A percentile compares a stretch with the other conserved stretches of the same genome.
phyloP scores from a whole-genome alignment of 2,329 filamentous ascomycete genomes.

The Eutypella sp. region DNA sequence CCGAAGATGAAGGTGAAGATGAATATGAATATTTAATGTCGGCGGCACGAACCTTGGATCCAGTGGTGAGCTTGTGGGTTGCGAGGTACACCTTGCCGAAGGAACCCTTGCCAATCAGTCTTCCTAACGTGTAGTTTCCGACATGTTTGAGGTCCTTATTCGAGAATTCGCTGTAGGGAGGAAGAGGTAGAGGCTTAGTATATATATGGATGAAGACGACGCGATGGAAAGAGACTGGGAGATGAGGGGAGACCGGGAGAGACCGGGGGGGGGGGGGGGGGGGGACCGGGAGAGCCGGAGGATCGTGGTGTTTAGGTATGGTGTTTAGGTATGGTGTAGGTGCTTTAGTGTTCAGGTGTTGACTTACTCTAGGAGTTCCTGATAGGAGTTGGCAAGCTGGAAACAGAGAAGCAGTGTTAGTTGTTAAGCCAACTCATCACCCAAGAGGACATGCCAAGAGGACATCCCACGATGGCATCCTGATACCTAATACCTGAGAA shows the following conservation, averaged over 20 bases:
- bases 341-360: neutral
- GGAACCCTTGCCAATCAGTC: slow-evolving; percentile 92
- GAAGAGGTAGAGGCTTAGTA: slow-evolving; percentile 1
- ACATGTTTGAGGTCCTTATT: slow-evolving; percentile 86
- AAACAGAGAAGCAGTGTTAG: neutral
- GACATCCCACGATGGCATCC: too few relatives aligned
- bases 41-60: slow-evolving; percentile 71
- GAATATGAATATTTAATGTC: too few relatives aligned
- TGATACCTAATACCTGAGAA: neutral
- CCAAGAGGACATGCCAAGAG: too few relatives aligned
- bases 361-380: slow-evolving; percentile 86
- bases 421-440: too few relatives aligned
- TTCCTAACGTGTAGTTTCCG: slow-evolving; percentile 89
- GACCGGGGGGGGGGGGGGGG: neutral
- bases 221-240: slow-evolving; percentile 5
- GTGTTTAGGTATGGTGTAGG: too few relatives aligned
- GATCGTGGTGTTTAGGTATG: too few relatives aligned
- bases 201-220: too few relatives aligned
- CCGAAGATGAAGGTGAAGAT: neutral
- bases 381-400: slow-evolving; percentile 94
- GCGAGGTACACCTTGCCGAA: slow-evolving; percentile 98
- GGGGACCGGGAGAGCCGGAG: neutral
- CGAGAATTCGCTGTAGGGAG: slow-evolving; percentile 89
- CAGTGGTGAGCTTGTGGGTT: slow-evolving; percentile 95
- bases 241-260: neutral